Evolutionary conservation across 1,284 basidiomycete genomes (phyloP), one percentile per base, ranked within the genome.

Genomic region (Ganoderma lingzhi): DNA sequence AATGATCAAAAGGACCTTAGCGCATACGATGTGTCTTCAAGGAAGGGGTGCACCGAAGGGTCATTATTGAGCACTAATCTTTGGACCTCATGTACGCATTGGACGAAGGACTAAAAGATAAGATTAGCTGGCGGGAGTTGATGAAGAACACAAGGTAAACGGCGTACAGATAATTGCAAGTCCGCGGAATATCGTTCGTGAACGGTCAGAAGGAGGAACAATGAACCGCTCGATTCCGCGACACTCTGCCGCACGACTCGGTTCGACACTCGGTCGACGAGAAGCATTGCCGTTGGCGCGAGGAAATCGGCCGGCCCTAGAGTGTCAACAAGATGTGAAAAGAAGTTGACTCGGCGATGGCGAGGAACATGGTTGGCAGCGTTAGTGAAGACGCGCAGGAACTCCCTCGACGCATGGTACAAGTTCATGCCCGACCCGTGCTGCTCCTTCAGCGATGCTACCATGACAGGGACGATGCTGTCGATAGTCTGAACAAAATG

Each of bases 381-480:
- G 78, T 96, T 95, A 0, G 94, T 94, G 79, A 97, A 97, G 42
- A 96, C 90, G n/a, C 88, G 89, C 48, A 97, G 79, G 78, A 97
- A 95, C 39, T 93, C 89, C 73, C 88, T 86, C 0, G 92, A 86
- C 0, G 83, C 90, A 59, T 90, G 83, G 68, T 90, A 90, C 32
- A 96, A 82, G 42, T 91, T 87, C 64, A 93, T 80, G 15, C 85
- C 82, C 30, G 81, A 80, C 6, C 82, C 74, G 71, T 92, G 84
- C 62, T 86, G 84, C 67, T 84, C 78, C 79, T 88, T 90, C 77
- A 94, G 83, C 0, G 94, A 93, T 8, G 90, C 85, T 19, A 93
- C 91, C 89, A 99, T 94, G 45, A 98, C 94, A 0, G 98, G 97
- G 1, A 99, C 93, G 68, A 99, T 97, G 77, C 89, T 93, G 72